Conservation (phyloP, 495 filamentous ascomycete genomes). For the Daldinia vernicosa region DNA sequence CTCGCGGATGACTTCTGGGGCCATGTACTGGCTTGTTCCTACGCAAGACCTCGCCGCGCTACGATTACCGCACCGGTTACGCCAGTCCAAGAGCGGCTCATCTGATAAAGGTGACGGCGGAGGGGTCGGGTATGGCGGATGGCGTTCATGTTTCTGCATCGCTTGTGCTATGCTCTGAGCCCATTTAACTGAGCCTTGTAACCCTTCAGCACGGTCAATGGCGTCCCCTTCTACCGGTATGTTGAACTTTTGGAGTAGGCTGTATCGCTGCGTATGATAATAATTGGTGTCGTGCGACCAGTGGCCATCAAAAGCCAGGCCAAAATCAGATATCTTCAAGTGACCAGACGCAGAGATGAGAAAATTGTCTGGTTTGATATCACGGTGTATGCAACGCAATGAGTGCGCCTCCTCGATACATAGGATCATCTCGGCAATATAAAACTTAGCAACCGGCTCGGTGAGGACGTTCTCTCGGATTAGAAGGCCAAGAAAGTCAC, state of each 20-base stretch:
- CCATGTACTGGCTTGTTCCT: conserved; percentile 98
- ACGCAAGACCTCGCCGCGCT: conserved; percentile 85
- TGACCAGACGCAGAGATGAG: conserved; percentile 87
- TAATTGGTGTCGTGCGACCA: conserved; percentile 91
- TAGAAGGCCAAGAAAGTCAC: conserved; percentile 87
- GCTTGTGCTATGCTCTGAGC: conserved; percentile 57
- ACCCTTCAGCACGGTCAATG: conserved; percentile 68
- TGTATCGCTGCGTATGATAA: conserved; percentile 82
- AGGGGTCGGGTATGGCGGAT: conserved; percentile 26
- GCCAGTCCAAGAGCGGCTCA: conserved; percentile 76
- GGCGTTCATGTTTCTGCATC: conserved; percentile 60
- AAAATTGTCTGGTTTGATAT: conserved; percentile 97
- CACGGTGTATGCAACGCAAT: conserved; percentile 89
- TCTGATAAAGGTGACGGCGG: conserved; percentile 37
- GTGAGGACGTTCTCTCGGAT: conserved; percentile 82
- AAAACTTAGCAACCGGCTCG: conserved; percentile 82
- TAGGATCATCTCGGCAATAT: conserved; percentile 92
- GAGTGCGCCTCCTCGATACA: conserved; percentile 93
- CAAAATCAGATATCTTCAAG: conserved; percentile 95
- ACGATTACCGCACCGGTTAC: conserved; percentile 77
- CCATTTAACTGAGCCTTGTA: conserved; percentile 59
- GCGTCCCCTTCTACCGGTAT: conserved; percentile 79
- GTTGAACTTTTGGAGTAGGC: conserved; percentile 75
- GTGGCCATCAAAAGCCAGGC: conserved; percentile 91
- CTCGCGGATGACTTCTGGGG: conserved; percentile 87